Evolutionary conservation across 768 basidiomycete genomes (phyloP).

Genomic region (Ramaria rubella): DNA sequence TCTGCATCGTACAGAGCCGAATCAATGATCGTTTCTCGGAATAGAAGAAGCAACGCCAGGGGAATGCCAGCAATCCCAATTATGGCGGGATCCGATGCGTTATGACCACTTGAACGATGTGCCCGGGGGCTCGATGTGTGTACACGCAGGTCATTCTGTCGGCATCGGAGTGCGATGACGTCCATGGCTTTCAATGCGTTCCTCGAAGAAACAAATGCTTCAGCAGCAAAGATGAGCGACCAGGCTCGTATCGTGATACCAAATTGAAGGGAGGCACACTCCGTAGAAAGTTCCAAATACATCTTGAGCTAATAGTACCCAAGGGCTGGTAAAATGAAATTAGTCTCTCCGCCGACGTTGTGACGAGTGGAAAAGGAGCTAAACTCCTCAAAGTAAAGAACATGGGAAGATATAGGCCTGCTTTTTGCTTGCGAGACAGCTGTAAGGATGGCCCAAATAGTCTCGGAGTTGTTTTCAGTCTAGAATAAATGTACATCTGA

Average conservation of each 20-base stretch:
- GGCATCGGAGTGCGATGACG: not conserved
- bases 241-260: slow-evolving; percentile 1
- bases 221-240: not conserved
- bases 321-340: too few species aligned
- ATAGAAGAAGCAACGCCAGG: not conserved
- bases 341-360: too few species aligned
- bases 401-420: not conserved
- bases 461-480: not conserved
- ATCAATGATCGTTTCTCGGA: not conserved
- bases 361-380: not conserved
- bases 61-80: not conserved
- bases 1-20: not conserved
- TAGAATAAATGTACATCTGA: too few species aligned
- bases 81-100: not conserved
- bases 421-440: not conserved
- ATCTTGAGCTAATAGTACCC: too few species aligned
- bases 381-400: not conserved
- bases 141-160: not conserved
- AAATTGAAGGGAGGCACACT: not conserved
- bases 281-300: not conserved
- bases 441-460: not conserved
- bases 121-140: not conserved
- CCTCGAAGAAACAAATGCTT: not conserved
- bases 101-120: not conserved
- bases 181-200: not conserved